Base-by-base conservation (phyloP, 2,329 filamentous ascomycete genomes). In the Alternaria sp. region DNA sequence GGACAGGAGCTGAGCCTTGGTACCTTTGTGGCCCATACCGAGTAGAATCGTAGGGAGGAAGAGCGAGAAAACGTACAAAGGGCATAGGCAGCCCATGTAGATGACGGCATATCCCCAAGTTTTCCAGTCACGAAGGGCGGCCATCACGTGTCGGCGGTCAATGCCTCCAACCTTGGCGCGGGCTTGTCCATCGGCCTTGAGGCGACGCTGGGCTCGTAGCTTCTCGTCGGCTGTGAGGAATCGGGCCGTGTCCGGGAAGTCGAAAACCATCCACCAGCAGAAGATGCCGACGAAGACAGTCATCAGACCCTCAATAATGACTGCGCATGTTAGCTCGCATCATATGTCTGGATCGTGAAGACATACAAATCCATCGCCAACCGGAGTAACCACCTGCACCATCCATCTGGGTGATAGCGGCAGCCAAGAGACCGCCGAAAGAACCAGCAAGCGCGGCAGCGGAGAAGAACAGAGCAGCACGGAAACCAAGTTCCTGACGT, bases 121-220 rank as follows among this genome's bases (percentile, higher is more conserved):
- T 74, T 85, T 83, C 82, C 82, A 84, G 69, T 85, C 83, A 43
- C 69, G 76, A 54, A 84, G 77, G 4, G 83, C 82, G 36, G 78
- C 78, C 51, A 84, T 78, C 45, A 83, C 80, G 65, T 78, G 76
- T 57, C 72, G 71, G 44, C 73, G 71, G 55, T 74, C 75, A 52
- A 79, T 74, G 44, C 72, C 67, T 56, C 77, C 76, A 1, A 81
- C 77, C 68, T 93, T 91, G 60, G 89, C 83, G 8, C 88, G 86
- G 0, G 88, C 90, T 1, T 90, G 90, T 72, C 93, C 90, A 67
- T 87, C 89, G 67, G 92, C 89, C 3, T 86, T 84, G 1, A 93
- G 83, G 1, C 91, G 87, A 21, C 85, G 83, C 26, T 87, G 84
- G 52, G 92, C 86, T 57, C 86, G 87, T 0, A 83, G 81, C 5